Percentiles rank a stretch among this genome's conserved stretches.
These are phyloP conservation scores for Sequoiadendron giganteum DNA, from an alignment of 75 land plant species.

Conservation along the genomic window DNA sequence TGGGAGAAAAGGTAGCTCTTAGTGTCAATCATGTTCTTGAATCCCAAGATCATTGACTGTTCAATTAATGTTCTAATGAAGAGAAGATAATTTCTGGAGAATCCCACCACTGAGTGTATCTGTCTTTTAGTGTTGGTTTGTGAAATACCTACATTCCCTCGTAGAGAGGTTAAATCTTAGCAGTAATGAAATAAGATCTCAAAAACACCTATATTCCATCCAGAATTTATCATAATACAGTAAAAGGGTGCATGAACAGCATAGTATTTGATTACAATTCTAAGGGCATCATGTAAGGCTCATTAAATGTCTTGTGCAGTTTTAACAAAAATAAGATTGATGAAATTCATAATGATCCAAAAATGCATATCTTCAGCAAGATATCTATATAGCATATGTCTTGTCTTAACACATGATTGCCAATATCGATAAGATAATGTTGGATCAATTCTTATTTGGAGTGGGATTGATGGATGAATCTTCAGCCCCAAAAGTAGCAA, in stretches of 20 bases:
- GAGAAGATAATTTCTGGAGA: neutral
- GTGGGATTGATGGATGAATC: neutral
- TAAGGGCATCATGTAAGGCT: neutral
- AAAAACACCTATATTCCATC: neutral
- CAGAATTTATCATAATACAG: neutral
- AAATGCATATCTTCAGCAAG: neutral
- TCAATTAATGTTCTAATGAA: no score
- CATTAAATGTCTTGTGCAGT: neutral
- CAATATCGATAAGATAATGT: neutral
- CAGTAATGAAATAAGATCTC: neutral
- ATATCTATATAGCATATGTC: neutral
- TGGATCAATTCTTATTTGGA: neutral
- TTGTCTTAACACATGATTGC: neutral
- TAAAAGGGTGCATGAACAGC: neutral
- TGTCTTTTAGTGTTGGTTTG: neutral
- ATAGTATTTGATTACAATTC: neutral
- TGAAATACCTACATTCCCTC: neutral
- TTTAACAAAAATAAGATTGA: neutral
- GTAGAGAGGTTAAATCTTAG: neutral
- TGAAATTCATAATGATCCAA: neutral
- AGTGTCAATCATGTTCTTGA: neutral
- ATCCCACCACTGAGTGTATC: neutral
- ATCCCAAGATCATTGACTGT: neutral
- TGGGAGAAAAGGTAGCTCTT: neutral
- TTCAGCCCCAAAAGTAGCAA: neutral